Conservation (phyloP, 129 eudicot genomes). For the Kitagawia praeruptora region DNA sequence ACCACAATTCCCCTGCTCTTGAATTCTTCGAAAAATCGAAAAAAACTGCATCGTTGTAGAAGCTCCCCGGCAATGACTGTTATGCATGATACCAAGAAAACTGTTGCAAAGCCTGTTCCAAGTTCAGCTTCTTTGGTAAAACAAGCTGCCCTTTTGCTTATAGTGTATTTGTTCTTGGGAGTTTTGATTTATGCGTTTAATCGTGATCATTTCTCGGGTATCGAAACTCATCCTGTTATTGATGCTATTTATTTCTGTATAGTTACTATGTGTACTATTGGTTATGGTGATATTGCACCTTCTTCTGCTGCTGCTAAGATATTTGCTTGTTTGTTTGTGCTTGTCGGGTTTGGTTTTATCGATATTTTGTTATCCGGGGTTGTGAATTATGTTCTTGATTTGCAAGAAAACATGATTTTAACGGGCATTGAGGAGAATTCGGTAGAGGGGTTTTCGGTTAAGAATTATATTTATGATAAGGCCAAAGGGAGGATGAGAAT, state of each 20-base stretch:
- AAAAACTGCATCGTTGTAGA: slow-evolving; percentile 27
- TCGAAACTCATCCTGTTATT: slow-evolving; percentile 40
- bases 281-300: slow-evolving; percentile 63
- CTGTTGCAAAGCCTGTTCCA: slow-evolving; percentile 20
- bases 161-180: slow-evolving; percentile 36
- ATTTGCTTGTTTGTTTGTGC: slow-evolving; percentile 43
- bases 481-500: slow-evolving; percentile 56
- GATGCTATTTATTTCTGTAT: slow-evolving; percentile 60
- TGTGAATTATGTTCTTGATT: slow-evolving; percentile 40
- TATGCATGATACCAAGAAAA: slow-evolving; percentile 18
- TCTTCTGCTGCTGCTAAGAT: slow-evolving; percentile 37
- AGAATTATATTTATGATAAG: slow-evolving; percentile 31
- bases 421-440: slow-evolving; percentile 15
- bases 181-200: slow-evolving; percentile 33
- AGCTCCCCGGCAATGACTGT: slow-evolving; percentile 35
- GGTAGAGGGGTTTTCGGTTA: slow-evolving; percentile 9
- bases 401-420: slow-evolving; percentile 38
- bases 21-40: background rate
- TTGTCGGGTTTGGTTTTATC: slow-evolving; percentile 56
- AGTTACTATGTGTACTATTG: slow-evolving; percentile 69
- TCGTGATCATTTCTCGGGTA: slow-evolving; percentile 42
- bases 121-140: slow-evolving; percentile 20
- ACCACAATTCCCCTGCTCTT: background rate
- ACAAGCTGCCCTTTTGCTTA: slow-evolving; percentile 35
- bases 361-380: slow-evolving; percentile 47